phyloP scores from a whole-genome alignment of 1,139 yeast species.

The Yamadazyma jaroonii region DNA sequence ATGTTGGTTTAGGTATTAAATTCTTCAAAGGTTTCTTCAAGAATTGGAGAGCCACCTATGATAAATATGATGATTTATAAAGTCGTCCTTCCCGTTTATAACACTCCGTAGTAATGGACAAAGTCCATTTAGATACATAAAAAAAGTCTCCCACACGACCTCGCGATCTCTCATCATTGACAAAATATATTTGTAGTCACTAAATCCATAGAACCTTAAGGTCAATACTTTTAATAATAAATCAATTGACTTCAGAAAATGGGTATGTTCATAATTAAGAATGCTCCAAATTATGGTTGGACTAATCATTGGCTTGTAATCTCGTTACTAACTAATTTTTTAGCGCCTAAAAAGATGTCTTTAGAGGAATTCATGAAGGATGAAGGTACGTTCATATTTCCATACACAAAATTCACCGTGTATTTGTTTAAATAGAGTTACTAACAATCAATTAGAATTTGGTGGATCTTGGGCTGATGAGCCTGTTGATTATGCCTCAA shows the following conservation, averaged over 20 bases:
- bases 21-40: constrained; percentile 37
- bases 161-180: constrained; percentile 1
- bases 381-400: constrained; percentile 50
- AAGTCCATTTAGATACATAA: neutral
- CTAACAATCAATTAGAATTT: constrained; percentile 26
- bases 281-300: too few species aligned
- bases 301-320: too few species aligned
- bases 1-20: constrained; percentile 40
- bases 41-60: constrained; percentile 32
- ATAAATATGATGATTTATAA: constrained; percentile 14
- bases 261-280: neutral
- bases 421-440: too few species aligned
- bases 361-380: constrained; percentile 52
- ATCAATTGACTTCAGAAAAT: constrained; percentile 3
- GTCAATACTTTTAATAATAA: neutral
- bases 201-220: neutral
- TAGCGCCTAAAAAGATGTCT: constrained; percentile 47
- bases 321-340: constrained; percentile 11
- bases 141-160: neutral
- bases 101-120: too few species aligned
- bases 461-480: constrained; percentile 80
- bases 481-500: constrained; percentile 66
- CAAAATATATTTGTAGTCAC: neutral
- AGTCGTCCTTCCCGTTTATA: too few species aligned
- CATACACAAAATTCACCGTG: too few species aligned